Conservation (phyloP, 2,329 filamentous ascomycete genomes). For the Colletotrichum somersetense region DNA sequence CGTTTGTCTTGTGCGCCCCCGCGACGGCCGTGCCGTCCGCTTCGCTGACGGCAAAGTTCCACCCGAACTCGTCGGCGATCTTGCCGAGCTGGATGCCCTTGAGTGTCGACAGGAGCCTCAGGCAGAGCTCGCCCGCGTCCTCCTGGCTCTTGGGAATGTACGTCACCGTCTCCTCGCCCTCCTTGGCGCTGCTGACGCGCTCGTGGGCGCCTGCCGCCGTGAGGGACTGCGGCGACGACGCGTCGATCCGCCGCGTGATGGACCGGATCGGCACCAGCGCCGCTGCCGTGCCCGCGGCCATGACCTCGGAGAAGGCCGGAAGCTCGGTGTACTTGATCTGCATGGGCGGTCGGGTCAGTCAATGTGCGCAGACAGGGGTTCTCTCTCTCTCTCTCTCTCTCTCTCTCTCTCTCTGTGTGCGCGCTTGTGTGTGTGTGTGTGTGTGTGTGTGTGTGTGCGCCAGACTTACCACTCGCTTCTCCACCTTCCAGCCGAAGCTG, state of each 20-base stretch:
- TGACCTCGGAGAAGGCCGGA: conserved; percentile 74
- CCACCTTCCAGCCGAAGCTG: conserved; percentile 86
- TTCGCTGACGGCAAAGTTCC: conserved; percentile 67
- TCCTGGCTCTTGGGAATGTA: conserved; percentile 69
- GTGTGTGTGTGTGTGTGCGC: no score
- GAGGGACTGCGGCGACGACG: conserved; percentile 56
- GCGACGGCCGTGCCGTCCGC: conserved; percentile 59
- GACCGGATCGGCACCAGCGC: conserved; percentile 92
- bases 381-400: background rate
- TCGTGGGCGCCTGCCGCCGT: conserved; percentile 51
- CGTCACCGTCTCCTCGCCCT: conserved; percentile 63
- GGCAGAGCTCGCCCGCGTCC: conserved; percentile 79
- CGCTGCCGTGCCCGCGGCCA: conserved; percentile 93
- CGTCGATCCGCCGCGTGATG: conserved; percentile 75
- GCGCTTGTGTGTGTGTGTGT: no score
- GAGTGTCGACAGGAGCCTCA: conserved; percentile 79
- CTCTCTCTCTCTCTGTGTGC: no score
- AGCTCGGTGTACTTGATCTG: conserved; percentile 75
- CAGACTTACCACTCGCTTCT: conserved; percentile 73
- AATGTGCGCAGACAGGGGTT: background rate
- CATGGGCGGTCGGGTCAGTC: conserved; percentile 10
- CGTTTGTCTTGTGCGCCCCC: conserved; percentile 45
- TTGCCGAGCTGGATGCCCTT: conserved; percentile 90
- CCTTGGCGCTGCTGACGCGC: conserved; percentile 53
- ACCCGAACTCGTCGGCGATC: conserved; percentile 80